Base-by-base conservation (phyloP, 331 rosid species). In the Acacia pycnantha region DNA sequence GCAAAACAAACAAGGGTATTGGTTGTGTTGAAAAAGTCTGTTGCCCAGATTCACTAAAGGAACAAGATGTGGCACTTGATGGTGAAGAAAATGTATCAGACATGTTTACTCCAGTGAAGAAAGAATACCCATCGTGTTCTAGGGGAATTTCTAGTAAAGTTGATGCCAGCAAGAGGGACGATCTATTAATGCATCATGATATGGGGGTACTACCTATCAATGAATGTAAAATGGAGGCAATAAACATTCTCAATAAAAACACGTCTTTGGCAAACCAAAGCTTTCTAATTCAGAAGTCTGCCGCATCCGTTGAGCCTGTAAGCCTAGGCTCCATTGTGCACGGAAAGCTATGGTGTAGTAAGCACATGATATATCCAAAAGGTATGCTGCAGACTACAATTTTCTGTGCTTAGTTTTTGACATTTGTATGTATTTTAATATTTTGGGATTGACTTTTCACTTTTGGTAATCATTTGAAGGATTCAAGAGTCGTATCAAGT, bases 341-440 rank as follows among this genome's bases (percentile, higher is more conserved):
- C 82, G 94, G 98, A 76, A 92, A 87, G 88, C 90, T 70, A 35
- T 92, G 99, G 99, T 86, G 92, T 85, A 80, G 88, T 69, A 85
- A 91, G 85, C 82, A 79, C 64, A 82, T 89, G 33, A 90, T 95
- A 58, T 95, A 85, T 86, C 96, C 98, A n/a, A 95, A 91, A 88
- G 99, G 99, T 95, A 89, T 82, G 78, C 79, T 35, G 16, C 50
- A 54, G 16, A 54, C 19, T 6, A 59, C 62, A 65, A 67, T 74
- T 77, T 85, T 71, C 76, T 74, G 29, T n/a, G 21, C 33, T 84
- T 56, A 27, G 59, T 79, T 61, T n/a, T 70, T 82, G 4, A 18
- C 58, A 66, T 86, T 64, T 22, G 35, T 35, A 74, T 56, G 24
- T 47, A 53, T 76, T 62, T 68, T 19, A 27, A 8, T 24, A 51